A percentile compares a stretch with the other conserved stretches of the same genome.
Evolutionary conservation across 2,329 filamentous ascomycete species (phyloP).

Genomic region (Fusarium clavum): DNA sequence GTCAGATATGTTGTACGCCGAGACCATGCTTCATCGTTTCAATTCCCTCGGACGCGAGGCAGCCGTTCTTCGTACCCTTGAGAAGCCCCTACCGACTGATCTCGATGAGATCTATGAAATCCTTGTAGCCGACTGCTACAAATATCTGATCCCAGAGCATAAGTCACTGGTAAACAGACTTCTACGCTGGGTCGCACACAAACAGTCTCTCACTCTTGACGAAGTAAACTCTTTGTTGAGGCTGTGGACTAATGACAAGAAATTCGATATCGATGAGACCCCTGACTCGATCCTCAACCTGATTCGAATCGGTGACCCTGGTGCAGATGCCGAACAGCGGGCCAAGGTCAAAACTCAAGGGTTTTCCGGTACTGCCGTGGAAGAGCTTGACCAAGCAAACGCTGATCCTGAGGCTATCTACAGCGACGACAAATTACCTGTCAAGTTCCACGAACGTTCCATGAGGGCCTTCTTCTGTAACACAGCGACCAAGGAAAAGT

Average conservation of each 20-base stretch:
- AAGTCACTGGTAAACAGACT: slow-evolving; percentile 38
- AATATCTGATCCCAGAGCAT: slow-evolving; percentile 30
- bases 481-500: neutral
- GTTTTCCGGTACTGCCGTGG: slow-evolving; percentile 7
- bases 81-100: slow-evolving; percentile 38
- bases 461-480: slow-evolving; percentile 46
- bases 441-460: slow-evolving; percentile 48
- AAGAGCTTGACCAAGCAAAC: slow-evolving; percentile 38
- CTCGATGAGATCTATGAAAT: slow-evolving; percentile 47
- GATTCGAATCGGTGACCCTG: slow-evolving; percentile 43
- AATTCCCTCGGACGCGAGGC: slow-evolving; percentile 50
- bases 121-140: slow-evolving; percentile 43
- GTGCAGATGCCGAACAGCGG: slow-evolving; percentile 36
- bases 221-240: slow-evolving; percentile 42
- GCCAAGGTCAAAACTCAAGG: slow-evolving; percentile 5
- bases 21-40: slow-evolving; percentile 50
- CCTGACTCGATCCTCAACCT: slow-evolving; percentile 44
- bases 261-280: slow-evolving; percentile 46
- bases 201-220: slow-evolving; percentile 36
- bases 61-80: slow-evolving; percentile 47
- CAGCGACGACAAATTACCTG: slow-evolving; percentile 43
- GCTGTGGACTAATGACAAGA: slow-evolving; percentile 20
- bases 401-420: slow-evolving; percentile 35
- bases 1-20: slow-evolving; percentile 51
- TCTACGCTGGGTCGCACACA: slow-evolving; percentile 46